Evolutionary conservation across 331 rosid genomes (phyloP).

Genomic region (Malus hybrid): DNA sequence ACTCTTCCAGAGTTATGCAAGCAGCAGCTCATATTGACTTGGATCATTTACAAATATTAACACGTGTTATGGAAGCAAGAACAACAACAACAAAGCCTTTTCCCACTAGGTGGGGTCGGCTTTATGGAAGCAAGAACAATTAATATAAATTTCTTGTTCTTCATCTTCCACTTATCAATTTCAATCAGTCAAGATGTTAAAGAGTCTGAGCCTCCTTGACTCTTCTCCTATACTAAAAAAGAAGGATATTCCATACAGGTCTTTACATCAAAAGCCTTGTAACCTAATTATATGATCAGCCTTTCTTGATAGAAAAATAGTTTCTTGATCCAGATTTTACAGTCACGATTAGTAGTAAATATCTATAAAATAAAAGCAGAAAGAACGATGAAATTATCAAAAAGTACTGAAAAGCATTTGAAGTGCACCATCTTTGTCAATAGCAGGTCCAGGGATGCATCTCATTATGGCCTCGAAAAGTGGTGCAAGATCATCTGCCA

Average conservation of each 20-base stretch:
- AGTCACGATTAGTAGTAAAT: neutral
- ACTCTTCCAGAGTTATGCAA: neutral
- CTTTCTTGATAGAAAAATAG: neutral
- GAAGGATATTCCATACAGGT: neutral
- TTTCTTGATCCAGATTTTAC: neutral
- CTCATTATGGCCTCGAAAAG: constrained; percentile 87
- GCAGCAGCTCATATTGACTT: neutral
- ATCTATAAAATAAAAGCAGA: neutral
- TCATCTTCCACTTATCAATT: neutral
- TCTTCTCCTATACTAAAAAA: neutral
- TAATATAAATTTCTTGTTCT: neutral
- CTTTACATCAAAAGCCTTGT: neutral
- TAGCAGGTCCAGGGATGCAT: constrained; percentile 97
- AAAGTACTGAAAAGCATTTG: constrained; percentile 86
- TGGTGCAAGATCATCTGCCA: constrained; percentile 95
- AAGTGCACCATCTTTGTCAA: constrained; percentile 87
- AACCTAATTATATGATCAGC: neutral
- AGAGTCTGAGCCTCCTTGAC: neutral
- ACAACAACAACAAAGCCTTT: too few species aligned
- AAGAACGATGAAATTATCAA: constrained; percentile 11
- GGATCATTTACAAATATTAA: neutral
- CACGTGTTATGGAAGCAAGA: too few species aligned
- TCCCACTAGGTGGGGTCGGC: too few species aligned
- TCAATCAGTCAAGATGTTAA: neutral
- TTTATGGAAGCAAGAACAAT: neutral